Base-by-base conservation (phyloP, 1,284 basidiomycete species). In the Tilletia caries region DNA sequence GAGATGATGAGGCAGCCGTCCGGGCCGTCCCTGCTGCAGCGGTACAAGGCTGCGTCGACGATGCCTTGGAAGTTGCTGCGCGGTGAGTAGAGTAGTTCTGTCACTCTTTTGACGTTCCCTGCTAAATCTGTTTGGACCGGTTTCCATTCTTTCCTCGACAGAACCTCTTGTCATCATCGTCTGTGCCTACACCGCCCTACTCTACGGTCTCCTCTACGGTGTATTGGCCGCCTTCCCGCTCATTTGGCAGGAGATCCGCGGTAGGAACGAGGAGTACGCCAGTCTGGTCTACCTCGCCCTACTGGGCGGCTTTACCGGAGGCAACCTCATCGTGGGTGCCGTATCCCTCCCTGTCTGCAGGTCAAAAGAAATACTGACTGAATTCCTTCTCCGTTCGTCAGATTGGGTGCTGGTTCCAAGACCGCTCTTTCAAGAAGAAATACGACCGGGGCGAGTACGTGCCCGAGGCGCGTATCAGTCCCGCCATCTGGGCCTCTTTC, bases 201-300 rank as follows among this genome's bases (percentile, higher is more conserved):
- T 74, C 4, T 74, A 74, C 33, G 73, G 73, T 2, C 48, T 74
- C n/a, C 52, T 74, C 37, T 74, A 74, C 67, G 73, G 73, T 32
- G 66, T 67, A 0, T 67, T 74, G 12, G 64, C 68, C 8, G 69
- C 70, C 33, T 74, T 74, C 64, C 73, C 73, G 1, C n/a, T 67
- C 15, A 67, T 73, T 0, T 73, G 72, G 72, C 48, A 65, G 20
- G 64, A 68, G 13, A 68, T 71, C 32, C 66, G 72, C 2, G 66
- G 67, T 3, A 37, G 67, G 8, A 68, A 64, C 10, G n/a, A 43
- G 15, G 72, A 71, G 68, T 65, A 71, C 66, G 65, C 70, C 3
- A 62, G 68, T 10, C 67, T 68, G 20, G 67, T 68, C 3, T 71
- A 73, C 44, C 50, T 66, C 25, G 68, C 72, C 13, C 66, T 73